Conservation (phyloP, 2,329 filamentous ascomycete genomes). For the Myriangium duriaei region DNA sequence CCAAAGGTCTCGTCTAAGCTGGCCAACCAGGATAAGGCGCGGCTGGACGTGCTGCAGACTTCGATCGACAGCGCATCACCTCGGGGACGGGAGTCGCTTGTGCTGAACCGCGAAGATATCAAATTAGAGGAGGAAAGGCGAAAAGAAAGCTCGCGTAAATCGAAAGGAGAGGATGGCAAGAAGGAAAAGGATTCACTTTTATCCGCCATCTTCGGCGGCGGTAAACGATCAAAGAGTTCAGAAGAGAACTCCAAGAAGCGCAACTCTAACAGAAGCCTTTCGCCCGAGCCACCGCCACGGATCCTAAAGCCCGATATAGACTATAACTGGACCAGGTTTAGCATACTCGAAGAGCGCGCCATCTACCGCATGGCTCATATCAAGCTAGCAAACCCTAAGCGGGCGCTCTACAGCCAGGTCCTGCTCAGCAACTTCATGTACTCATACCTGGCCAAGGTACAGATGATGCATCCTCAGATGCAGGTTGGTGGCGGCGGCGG, state of each 20-base stretch:
- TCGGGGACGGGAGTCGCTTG: conserved; percentile 64
- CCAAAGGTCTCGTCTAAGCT: conserved; percentile 42
- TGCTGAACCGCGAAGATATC: conserved; percentile 65
- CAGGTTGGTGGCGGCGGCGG: conserved; percentile 53
- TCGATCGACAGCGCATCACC: conserved; percentile 54
- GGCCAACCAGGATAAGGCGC: conserved; percentile 62
- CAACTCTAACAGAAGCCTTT: conserved; percentile 57
- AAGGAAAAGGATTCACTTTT: conserved; percentile 78
- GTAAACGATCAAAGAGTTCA: conserved; percentile 38
- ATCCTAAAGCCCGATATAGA: conserved; percentile 76
- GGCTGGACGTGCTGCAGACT: conserved; percentile 74
- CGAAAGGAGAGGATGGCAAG: conserved; percentile 49
- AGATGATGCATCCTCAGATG: conserved; percentile 96
- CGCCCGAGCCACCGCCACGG: conserved; percentile 65
- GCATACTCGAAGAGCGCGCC: conserved; percentile 85
- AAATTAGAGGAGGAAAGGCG: conserved; percentile 71
- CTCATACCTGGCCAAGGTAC: conserved; percentile 93
- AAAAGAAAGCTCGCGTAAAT: conserved; percentile 65
- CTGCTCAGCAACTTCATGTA: conserved; percentile 99
- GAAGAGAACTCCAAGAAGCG: conserved; percentile 55
- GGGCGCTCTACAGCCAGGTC: conserved; percentile 86
- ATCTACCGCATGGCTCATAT: conserved; percentile 99
- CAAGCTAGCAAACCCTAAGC: conserved; percentile 92
- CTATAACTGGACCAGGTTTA: conserved; percentile 92
- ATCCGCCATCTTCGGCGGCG: conserved; percentile 79